Evolutionary conservation across 2,329 filamentous ascomycete species (phyloP).

Genomic region (Cryphonectria parasitica): DNA sequence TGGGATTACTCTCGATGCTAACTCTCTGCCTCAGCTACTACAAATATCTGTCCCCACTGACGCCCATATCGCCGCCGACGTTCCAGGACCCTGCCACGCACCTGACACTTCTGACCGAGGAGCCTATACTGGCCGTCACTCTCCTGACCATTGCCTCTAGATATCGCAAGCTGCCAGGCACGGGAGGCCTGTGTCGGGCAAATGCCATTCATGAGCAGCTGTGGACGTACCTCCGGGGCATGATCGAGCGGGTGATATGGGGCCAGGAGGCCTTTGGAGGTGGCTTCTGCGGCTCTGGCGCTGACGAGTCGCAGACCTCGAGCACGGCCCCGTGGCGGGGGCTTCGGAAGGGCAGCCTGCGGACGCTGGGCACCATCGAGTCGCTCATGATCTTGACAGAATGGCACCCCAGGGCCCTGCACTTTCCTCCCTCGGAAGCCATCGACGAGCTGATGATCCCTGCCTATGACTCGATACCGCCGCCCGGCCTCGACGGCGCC

Average conservation of each 20-base stretch:
- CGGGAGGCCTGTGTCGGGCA: constrained; percentile 80
- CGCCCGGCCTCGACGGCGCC: constrained; percentile 38
- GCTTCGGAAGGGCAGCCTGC: constrained; percentile 75
- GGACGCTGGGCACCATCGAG: constrained; percentile 92
- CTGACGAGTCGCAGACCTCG: constrained; percentile 64
- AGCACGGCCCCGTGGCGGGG: constrained; percentile 73
- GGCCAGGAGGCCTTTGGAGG: constrained; percentile 95
- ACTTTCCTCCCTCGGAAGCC: constrained; percentile 84
- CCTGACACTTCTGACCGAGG: constrained; percentile 78
- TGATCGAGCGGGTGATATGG: constrained; percentile 95
- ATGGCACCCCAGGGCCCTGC: constrained; percentile 93
- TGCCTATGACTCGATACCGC: constrained; percentile 51
- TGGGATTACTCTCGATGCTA: constrained; percentile 3
- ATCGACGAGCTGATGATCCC: constrained; percentile 71
- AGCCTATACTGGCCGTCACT: constrained; percentile 90
- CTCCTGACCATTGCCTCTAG: constrained; percentile 89
- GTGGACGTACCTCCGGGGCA: constrained; percentile 91
- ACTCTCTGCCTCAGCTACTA: constrained; percentile 68
- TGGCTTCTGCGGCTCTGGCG: constrained; percentile 77
- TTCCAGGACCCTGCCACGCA: constrained; percentile 84
- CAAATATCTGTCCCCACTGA: constrained; percentile 85
- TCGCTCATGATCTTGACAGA: constrained; percentile 92
- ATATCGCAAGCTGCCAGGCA: constrained; percentile 78
- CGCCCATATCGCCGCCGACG: constrained; percentile 89
- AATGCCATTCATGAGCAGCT: constrained; percentile 94